phyloP scores from a whole-genome alignment of 305 asterid genomes.

The Fraxinus floribunda region DNA sequence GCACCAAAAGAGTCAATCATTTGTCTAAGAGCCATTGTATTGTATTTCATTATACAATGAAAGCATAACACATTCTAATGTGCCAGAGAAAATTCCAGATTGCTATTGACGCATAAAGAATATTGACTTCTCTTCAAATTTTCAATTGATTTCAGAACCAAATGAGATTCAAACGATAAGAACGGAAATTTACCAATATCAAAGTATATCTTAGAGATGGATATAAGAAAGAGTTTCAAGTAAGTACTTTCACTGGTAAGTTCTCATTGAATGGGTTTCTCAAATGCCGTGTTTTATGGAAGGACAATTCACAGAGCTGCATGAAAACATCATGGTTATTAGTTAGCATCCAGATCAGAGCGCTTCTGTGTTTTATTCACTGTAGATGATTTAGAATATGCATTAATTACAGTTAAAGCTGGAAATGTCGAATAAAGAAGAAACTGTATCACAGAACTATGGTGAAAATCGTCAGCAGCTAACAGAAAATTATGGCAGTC shows the following conservation, averaged over 20 bases:
- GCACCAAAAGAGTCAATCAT: neutral
- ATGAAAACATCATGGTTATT: constrained; percentile 18
- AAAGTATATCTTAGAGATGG: constrained; percentile 2
- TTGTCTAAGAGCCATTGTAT: neutral
- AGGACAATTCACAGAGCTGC: constrained; percentile 98
- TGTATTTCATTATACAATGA: neutral
- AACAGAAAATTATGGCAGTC: neutral
- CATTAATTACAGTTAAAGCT: constrained; percentile 12
- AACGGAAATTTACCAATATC: neutral
- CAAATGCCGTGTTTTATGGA: constrained; percentile 80
- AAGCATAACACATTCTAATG: neutral
- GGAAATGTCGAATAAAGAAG: constrained; percentile 6
- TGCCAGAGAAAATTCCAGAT: neutral
- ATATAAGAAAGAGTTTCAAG: constrained; percentile 17
- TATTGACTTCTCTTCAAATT: neutral
- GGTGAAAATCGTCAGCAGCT: neutral
- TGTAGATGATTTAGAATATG: neutral
- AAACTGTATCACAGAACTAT: neutral
- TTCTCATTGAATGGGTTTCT: constrained; percentile 91
- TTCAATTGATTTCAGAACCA: neutral
- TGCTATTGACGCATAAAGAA: neutral
- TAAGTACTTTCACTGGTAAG: constrained; percentile 86
- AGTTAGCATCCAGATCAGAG: constrained; percentile 12
- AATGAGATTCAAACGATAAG: neutral
- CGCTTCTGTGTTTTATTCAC: constrained; percentile 4